Evolutionary conservation across 441 rosid species (phyloP).

Genomic region (Brassica balearica): DNA sequence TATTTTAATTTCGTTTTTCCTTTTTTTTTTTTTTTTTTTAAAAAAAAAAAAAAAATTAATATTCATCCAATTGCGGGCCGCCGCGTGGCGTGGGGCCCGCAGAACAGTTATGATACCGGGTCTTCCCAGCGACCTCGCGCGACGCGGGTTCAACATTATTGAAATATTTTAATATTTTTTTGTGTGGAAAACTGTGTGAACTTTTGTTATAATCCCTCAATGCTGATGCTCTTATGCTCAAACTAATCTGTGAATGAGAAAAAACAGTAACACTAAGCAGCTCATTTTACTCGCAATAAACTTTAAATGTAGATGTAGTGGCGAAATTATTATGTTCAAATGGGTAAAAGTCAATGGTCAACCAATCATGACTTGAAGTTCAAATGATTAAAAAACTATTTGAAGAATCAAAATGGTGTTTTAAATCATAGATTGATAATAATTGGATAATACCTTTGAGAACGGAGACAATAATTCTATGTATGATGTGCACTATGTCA

Average conservation of each 20-base stretch:
- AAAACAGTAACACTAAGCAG: slow-evolving; percentile 19
- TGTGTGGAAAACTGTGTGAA: too few species aligned
- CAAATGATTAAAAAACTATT: slow-evolving; percentile 37
- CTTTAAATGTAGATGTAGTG: not conserved
- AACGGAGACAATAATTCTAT: slow-evolving; percentile 32
- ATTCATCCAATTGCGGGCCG: too few species aligned
- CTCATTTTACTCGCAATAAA: not conserved
- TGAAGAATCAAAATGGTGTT: slow-evolving; percentile 16
- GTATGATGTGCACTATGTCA: slow-evolving; percentile 29
- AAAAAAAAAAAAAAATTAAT: too few species aligned
- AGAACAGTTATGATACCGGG: too few species aligned
- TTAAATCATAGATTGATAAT: slow-evolving; percentile 28
- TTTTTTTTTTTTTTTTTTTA: too few species aligned
- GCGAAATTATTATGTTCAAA: not conserved
- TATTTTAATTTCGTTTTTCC: too few species aligned
- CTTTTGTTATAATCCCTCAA: too few species aligned
- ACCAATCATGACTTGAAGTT: slow-evolving; percentile 36
- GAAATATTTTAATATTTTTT: too few species aligned
- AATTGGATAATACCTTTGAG: slow-evolving; percentile 33
- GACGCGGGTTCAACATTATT: too few species aligned
- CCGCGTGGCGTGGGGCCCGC: too few species aligned
- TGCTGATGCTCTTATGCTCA: too few species aligned
- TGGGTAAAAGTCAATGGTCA: slow-evolving; percentile 41
- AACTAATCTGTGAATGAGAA: slow-evolving; percentile 5
- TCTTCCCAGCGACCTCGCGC: too few species aligned